These are phyloP conservation scores for Physcomitrium patens DNA, from an alignment of 225 moss, liverwort and hornwort species.

Conservation along the genomic window DNA sequence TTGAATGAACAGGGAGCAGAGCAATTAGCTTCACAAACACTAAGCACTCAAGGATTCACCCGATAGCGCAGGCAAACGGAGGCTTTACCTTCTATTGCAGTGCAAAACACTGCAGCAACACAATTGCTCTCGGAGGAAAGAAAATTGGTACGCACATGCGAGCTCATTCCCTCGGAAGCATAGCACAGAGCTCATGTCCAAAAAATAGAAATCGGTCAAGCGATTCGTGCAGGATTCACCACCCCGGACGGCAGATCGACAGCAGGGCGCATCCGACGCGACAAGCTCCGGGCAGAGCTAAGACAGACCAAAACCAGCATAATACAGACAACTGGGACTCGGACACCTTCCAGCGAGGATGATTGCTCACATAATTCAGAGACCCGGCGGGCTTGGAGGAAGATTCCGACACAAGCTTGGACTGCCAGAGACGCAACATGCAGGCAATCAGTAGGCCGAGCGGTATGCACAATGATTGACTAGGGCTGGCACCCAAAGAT, in stretches of 20 bases:
- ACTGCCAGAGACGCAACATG: constrained; percentile 3
- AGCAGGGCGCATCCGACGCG: background rate
- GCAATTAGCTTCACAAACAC: constrained; percentile 14
- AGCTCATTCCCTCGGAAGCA: background rate
- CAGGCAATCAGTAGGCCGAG: constrained; percentile 20
- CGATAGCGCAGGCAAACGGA: background rate
- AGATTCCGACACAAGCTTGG: background rate
- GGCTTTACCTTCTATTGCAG: constrained; percentile 10
- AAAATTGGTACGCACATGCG: background rate
- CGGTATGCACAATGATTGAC: constrained; percentile 26
- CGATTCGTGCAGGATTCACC: background rate
- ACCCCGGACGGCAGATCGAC: background rate
- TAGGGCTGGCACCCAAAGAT: background rate
- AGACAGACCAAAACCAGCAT: background rate
- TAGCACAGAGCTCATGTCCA: background rate
- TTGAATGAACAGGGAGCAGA: constrained; percentile 1
- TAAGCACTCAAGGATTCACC: background rate
- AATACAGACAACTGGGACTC: background rate
- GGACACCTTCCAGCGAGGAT: constrained; percentile 1
- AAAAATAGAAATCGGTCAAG: background rate
- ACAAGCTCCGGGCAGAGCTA: background rate
- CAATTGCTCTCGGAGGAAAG: constrained; percentile 5
- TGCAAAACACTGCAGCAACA: background rate
- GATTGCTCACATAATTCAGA: background rate
- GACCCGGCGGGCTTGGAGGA: background rate